Percentiles rank a stretch among this genome's conserved stretches.
These are phyloP conservation scores for Colletotrichum siamense DNA, from an alignment of 2,329 filamentous ascomycete genomes.

Conservation along the genomic window DNA sequence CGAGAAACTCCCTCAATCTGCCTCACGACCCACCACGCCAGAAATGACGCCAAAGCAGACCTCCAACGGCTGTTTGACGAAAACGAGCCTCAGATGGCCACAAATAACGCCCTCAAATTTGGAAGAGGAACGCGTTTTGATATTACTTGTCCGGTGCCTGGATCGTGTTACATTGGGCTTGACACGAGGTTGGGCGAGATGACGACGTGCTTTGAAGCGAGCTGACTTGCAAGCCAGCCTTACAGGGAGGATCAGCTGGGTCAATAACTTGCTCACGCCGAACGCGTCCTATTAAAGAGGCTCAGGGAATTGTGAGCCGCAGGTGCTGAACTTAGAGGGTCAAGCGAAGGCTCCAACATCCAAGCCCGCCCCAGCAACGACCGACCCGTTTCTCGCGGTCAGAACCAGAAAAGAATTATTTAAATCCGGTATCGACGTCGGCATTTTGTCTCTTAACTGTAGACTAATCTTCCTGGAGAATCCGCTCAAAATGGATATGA, in stretches of 20 bases:
- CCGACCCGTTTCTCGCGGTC: not conserved
- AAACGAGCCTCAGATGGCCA: not conserved
- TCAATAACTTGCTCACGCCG: not conserved
- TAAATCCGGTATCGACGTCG: not conserved
- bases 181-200: not conserved
- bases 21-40: not conserved
- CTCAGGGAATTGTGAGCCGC: not conserved
- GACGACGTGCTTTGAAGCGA: not conserved
- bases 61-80: not conserved
- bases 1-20: slow-evolving; percentile 13
- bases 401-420: not conserved
- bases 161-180: not conserved
- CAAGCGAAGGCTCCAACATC: not conserved
- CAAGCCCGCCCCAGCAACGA: not conserved
- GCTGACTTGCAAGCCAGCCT: not conserved
- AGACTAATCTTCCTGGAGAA: not conserved
- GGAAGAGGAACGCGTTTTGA: not conserved
- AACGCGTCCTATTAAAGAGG: not conserved
- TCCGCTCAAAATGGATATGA: not conserved
- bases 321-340: not conserved
- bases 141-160: not conserved
- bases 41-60: not conserved
- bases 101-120: not conserved
- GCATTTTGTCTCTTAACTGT: not conserved
- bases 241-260: not conserved